phyloP scores from a whole-genome alignment of 345 rosid genomes.

The Isatis tinctoria region DNA sequence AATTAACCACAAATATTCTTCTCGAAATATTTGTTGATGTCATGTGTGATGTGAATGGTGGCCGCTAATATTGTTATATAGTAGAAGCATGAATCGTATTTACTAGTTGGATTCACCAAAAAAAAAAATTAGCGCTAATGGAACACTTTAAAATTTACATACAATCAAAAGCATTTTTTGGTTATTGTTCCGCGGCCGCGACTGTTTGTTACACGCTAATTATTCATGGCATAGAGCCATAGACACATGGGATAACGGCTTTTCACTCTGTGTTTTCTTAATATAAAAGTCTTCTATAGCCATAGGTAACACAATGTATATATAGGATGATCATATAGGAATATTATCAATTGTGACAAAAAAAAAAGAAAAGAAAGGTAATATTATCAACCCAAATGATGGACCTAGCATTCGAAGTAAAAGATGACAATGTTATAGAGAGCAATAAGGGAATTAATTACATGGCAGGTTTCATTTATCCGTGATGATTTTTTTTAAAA shows the following conservation, averaged over 20 bases:
- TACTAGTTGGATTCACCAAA: background rate
- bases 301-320: background rate
- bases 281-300: background rate
- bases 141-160: background rate
- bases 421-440: background rate
- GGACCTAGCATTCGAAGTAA: background rate
- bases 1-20: conserved; percentile 4
- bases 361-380: no score
- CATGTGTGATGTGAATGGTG: background rate
- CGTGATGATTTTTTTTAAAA: background rate
- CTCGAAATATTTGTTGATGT: background rate
- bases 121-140: background rate
- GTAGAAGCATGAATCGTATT: background rate
- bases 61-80: background rate
- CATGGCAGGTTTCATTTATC: background rate
- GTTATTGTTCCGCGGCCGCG: background rate
- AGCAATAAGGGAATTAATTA: background rate
- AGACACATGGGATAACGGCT: background rate
- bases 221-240: background rate
- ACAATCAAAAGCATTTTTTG: background rate
- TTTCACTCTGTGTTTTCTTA: background rate
- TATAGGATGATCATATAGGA: no score
- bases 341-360: no score
- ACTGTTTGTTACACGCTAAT: background rate
- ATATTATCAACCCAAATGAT: background rate